Conservation (phyloP, 1,284 basidiomycete species). For the Ustilago xerochloae region DNA sequence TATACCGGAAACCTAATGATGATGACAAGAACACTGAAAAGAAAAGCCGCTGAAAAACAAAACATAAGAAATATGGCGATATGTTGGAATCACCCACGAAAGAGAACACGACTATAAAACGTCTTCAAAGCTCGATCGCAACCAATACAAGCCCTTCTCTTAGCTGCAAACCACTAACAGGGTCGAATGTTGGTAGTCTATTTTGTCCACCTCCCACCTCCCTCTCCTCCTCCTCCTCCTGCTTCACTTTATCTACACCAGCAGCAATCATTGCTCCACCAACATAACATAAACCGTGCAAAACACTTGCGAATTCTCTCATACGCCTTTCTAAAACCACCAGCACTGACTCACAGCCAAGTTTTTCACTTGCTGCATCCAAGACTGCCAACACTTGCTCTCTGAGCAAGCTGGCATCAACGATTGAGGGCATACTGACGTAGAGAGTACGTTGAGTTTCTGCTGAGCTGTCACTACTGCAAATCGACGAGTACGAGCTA, state of each 20-base stretch:
- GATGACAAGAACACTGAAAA: too few species aligned
- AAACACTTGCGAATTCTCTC: slow-evolving; percentile 48
- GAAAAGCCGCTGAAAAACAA: slow-evolving; percentile 6
- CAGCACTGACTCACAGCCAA: slow-evolving; percentile 54
- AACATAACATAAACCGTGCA: slow-evolving; percentile 63
- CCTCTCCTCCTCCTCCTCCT: background rate
- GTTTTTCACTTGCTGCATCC: slow-evolving; percentile 57
- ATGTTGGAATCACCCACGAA: slow-evolving; percentile 10
- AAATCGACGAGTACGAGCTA: slow-evolving; percentile 20
- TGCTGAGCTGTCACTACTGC: slow-evolving; percentile 31
- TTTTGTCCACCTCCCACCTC: background rate
- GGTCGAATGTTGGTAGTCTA: slow-evolving; percentile 21
- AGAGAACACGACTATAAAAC: background rate
- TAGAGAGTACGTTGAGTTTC: slow-evolving; percentile 56
- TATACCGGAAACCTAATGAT: too few species aligned
- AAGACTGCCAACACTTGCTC: slow-evolving; percentile 59
- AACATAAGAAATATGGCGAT: background rate
- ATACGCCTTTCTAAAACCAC: slow-evolving; percentile 50
- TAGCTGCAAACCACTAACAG: slow-evolving; percentile 27
- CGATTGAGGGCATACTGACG: slow-evolving; percentile 54
- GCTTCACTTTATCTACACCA: slow-evolving; percentile 2
- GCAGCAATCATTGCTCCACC: slow-evolving; percentile 55
- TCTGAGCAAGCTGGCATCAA: slow-evolving; percentile 46
- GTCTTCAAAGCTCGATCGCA: slow-evolving; percentile 47
- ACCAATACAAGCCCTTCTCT: slow-evolving; percentile 34